Base-by-base conservation (phyloP, 2,329 filamentous ascomycete genomes). In the Neonectria neomacrospora region DNA sequence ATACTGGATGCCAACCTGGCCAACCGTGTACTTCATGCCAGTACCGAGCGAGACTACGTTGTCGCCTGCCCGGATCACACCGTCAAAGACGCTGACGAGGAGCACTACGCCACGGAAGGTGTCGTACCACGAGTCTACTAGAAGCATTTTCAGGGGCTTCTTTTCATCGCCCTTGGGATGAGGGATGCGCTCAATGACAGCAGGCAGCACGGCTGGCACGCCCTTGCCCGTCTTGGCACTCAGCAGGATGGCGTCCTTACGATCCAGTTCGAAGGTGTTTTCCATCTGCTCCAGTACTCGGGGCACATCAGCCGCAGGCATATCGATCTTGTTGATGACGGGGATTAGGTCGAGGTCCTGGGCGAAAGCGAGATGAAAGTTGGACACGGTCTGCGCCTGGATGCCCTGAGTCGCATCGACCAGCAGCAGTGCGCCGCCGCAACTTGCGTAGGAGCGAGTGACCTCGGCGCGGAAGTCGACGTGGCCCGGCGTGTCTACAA, bases 51-150 rank as follows among this genome's bases (percentile, higher is more conserved):
- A 97, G 5, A 92, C 81, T n/a, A 99, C 82, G 41, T 91, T 89
- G 74, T 98, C 94, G 5, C 96, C 96, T 0, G 94, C 88, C 61
- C 86, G 88, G 66, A 99, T 85, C 54, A 88, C 87, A 11, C 96
- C 96, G 68, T 98, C 94, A 72, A 99, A 99, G 18, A 99, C 84
- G 11, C 96, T 86, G 12, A 99, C 94, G 7, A 99, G 85, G 54
- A 97, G 85, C 56, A 98, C 91, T 37, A 99, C 96, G 12, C 96
- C 96, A 69, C 94, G 91, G 79, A 97, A 99, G 64, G 91, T 94
- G 75, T 97, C 94, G 77, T 99, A 99, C 96, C 96, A 99, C 22
- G 94, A 97, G 79, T 99, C 96, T 28, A 99, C 94, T 14, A 99
- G 88, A 51, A 99, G 83, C 80, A 98, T 86, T 63, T 92, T 90